Evolutionary conservation across 108 stramenopile species (phyloP).

Genomic region (Cyclostephanos tholiformis): DNA sequence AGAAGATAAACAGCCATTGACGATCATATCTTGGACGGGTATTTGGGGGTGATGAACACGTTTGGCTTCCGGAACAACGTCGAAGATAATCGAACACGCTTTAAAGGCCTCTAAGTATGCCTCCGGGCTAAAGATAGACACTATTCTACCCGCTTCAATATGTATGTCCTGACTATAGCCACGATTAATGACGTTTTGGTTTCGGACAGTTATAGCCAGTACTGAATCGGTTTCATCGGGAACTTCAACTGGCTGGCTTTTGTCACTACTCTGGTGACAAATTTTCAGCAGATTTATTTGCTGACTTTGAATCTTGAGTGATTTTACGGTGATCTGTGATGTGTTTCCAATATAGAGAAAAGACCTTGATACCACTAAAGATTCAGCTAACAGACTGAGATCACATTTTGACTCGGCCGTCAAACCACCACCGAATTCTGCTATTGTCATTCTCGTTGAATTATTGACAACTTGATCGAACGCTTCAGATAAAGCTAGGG

Average conservation of each 20-base stretch:
- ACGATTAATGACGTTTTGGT: neutral
- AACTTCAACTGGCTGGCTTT: neutral
- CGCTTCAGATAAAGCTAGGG: constrained; percentile 16
- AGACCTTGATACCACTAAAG: constrained; percentile 15
- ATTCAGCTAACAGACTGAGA: constrained; percentile 12
- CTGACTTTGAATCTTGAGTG: constrained; percentile 11
- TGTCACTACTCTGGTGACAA: neutral
- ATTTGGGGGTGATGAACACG: neutral
- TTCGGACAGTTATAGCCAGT: constrained; percentile 9
- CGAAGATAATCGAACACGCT: neutral
- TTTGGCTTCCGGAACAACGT: constrained; percentile 8
- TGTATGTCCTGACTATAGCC: constrained; percentile 14
- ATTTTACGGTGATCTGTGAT: constrained; percentile 11
- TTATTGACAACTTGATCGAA: constrained; percentile 23
- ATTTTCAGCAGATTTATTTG: constrained; percentile 20
- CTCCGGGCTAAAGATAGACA: constrained; percentile 25
- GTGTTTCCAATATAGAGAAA: constrained; percentile 8
- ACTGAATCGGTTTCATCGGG: constrained; percentile 4
- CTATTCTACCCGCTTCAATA: constrained; percentile 20
- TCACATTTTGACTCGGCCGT: constrained; percentile 1
- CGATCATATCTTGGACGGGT: neutral
- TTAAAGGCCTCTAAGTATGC: constrained; percentile 19
- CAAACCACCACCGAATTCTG: constrained; percentile 12
- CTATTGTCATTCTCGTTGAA: constrained; percentile 19
- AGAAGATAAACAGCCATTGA: constrained; percentile 27